phyloP scores from a whole-genome alignment of 441 rosid species.

The Jatropha multifida region DNA sequence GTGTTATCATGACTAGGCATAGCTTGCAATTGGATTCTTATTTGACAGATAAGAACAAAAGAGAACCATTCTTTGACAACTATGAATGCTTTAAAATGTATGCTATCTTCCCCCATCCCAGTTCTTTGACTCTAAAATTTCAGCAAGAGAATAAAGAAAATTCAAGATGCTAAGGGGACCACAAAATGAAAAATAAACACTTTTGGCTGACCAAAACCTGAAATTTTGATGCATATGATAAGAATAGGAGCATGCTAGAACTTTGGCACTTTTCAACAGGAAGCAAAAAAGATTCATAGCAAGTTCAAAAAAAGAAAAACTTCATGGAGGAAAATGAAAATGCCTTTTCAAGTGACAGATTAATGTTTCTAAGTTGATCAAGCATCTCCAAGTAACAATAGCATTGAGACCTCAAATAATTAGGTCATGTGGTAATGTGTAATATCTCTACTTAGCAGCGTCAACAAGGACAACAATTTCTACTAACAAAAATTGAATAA shows the following conservation, averaged over 20 bases:
- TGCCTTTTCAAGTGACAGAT: neutral
- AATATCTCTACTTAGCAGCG: neutral
- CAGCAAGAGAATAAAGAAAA: neutral
- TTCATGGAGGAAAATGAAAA: neutral
- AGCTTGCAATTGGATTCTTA: conserved; percentile 1
- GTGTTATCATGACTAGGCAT: neutral
- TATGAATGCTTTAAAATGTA: neutral
- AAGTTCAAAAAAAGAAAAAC: neutral
- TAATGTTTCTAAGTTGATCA: neutral
- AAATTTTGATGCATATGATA: conserved; percentile 2
- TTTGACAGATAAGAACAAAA: neutral
- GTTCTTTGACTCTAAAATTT: neutral
- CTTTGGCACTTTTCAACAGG: neutral
- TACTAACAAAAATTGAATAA: neutral
- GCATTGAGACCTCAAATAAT: neutral
- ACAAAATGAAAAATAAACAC: neutral
- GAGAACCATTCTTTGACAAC: neutral
- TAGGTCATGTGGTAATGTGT: neutral
- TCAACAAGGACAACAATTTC: neutral
- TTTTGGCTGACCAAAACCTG: too few species aligned
- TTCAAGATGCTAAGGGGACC: neutral
- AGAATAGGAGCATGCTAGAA: neutral
- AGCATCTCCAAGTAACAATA: neutral
- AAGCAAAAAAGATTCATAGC: neutral
- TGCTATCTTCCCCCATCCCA: neutral